Base-by-base conservation (phyloP, 305 asterid species). In the Petunia hybrid region DNA sequence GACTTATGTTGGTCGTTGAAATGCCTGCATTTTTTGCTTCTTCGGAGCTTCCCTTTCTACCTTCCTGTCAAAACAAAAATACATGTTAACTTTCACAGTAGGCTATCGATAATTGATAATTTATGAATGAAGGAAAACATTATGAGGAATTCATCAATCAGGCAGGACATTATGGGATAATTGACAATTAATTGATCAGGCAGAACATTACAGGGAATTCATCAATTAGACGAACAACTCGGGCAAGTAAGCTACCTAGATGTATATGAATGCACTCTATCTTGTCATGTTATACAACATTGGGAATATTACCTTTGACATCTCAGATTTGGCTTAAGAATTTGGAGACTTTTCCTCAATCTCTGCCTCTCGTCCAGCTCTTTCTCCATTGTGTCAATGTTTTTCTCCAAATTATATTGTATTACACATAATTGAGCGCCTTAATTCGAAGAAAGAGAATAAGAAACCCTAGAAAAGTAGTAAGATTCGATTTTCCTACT, bases 351-450 rank as follows among this genome's bases (percentile, higher is more conserved):
- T 93, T 57, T 92, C 98, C 80, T 96, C 98, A 2, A 96, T 86
- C 91, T 96, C 98, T 31, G 97, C 99, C 88, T 96, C 98, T 39
- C 99, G 89, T 86, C 94, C 99, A 94, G 94, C 85, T 88, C 98
- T 87, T 87, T 92, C 70, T 89, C 90, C 84, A 98, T 91, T 36
- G 98, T 97, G 83, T 96, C 99, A 65, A 96, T 92, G 87, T 96
- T 96, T 92, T 92, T 96, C 97, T 96, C 99, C 86, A 96, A 85
- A 85, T 96, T 94, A 84, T 94, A 96, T 98, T 96, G 97, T 64
- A 41, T 40, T 51, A 68, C 8, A 48, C 2, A 10, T 31, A 79
- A 79, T 35, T 65, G 48, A 1, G 12, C 22, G 35, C 78, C 48
- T 36, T 73, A 35, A 35, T 12, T 48, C 31, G 16, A 46, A 9